Evolutionary conservation across 2,329 filamentous ascomycete genomes (phyloP).

Genomic region (Paecilomyces dactylethromorphus): DNA sequence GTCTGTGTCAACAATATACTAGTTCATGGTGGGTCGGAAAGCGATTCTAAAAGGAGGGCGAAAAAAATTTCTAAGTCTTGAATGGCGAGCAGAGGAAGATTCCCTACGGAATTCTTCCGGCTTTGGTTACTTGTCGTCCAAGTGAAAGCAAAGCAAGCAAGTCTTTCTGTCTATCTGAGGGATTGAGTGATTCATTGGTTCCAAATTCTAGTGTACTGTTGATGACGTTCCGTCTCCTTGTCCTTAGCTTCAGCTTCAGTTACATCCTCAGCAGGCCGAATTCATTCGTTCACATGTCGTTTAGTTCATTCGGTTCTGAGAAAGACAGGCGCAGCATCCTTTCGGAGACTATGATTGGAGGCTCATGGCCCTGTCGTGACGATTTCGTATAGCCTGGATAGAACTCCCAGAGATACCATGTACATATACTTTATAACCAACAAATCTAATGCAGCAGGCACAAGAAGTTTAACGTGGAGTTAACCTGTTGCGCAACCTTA

Average conservation of each 20-base stretch:
- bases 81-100: not conserved
- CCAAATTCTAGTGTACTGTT: not conserved
- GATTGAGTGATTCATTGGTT: not conserved
- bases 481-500: no score
- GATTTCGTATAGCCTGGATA: no score
- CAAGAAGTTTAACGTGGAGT: no score
- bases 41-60: not conserved
- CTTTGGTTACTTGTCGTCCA: not conserved
- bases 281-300: not conserved
- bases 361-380: no score
- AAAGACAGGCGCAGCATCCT: no score
- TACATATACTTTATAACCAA: no score
- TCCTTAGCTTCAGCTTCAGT: constrained; percentile 2
- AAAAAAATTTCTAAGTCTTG: not conserved
- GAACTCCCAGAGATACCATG: no score
- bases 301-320: no score
- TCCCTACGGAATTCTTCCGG: not conserved
- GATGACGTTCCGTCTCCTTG: not conserved
- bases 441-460: no score
- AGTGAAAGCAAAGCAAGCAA: not conserved
- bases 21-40: not conserved
- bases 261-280: not conserved
- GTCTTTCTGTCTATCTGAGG: not conserved
- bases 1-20: not conserved
- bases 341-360: no score